Percentiles rank a stretch among this genome's conserved stretches.
These are phyloP conservation scores for Phytopythium aichiense DNA, from an alignment of 352 stramenopile species.

Conservation along the genomic window DNA sequence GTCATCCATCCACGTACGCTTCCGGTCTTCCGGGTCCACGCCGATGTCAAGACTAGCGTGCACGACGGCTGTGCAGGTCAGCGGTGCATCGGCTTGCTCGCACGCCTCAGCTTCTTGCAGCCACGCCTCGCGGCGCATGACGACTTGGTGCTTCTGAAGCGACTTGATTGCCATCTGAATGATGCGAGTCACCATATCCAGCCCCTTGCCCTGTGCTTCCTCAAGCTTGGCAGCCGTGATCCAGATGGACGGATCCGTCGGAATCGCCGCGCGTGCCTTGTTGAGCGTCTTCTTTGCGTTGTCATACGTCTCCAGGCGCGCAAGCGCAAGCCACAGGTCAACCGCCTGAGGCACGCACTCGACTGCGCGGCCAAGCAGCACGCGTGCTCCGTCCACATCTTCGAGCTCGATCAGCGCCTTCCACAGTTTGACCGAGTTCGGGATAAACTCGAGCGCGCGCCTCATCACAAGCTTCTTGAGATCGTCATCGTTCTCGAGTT, in stretches of 20 bases:
- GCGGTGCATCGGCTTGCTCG: conserved; percentile 86
- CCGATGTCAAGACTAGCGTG: conserved; percentile 91
- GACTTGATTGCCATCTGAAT: conserved; percentile 83
- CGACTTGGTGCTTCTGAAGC: conserved; percentile 88
- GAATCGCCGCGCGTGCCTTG: conserved; percentile 90
- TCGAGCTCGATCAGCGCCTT: conserved; percentile 98
- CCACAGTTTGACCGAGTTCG: conserved; percentile 97
- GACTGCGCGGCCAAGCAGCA: conserved; percentile 96
- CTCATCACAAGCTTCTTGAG: conserved; percentile 90
- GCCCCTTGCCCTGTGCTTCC: conserved; percentile 93
- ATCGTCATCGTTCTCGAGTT: conserved; percentile 90
- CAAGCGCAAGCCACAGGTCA: conserved; percentile 98
- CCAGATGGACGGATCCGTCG: conserved; percentile 97
- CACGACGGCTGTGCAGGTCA: conserved; percentile 95
- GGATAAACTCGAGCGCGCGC: conserved; percentile 94
- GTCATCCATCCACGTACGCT: conserved; percentile 97
- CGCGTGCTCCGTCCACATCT: conserved; percentile 93
- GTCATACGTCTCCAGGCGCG: conserved; percentile 97
- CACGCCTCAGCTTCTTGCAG: conserved; percentile 95
- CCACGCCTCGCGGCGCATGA: conserved; percentile 95
- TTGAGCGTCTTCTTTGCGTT: conserved; percentile 98
- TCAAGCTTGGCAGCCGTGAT: conserved; percentile 98
- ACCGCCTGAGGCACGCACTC: conserved; percentile 97
- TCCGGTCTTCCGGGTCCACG: conserved; percentile 95
- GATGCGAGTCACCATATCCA: conserved; percentile 80